These are phyloP conservation scores for Boletus tylopilopsis DNA, from an alignment of 768 basidiomycete species.

Conservation along the genomic window DNA sequence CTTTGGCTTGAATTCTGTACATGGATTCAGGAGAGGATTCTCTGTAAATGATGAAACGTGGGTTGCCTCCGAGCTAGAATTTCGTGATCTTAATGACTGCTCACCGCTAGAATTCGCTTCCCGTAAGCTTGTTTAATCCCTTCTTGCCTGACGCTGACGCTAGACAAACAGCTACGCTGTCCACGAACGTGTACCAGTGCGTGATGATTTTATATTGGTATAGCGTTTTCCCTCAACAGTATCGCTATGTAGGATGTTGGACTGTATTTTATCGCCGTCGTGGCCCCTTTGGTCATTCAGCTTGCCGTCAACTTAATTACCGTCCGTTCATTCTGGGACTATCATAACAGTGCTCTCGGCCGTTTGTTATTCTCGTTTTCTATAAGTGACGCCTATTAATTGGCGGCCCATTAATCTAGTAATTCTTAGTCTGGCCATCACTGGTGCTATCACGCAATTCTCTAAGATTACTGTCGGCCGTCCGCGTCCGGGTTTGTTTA, in stretches of 20 bases:
- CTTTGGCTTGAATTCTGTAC: slow-evolving; percentile 58
- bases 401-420: slow-evolving; percentile 37
- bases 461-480: slow-evolving; percentile 86
- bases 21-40: slow-evolving; percentile 75
- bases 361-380: slow-evolving; percentile 32
- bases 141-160: slow-evolving; percentile 4
- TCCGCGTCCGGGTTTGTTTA: slow-evolving; percentile 69
- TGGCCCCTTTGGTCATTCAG: slow-evolving; percentile 69
- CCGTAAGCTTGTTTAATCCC: slow-evolving; percentile 15
- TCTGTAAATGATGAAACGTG: slow-evolving; percentile 77
- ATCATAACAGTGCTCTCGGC: slow-evolving; percentile 62
- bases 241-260: slow-evolving; percentile 38
- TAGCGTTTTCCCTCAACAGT: not conserved
- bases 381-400: slow-evolving; percentile 20
- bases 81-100: slow-evolving; percentile 16
- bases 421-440: slow-evolving; percentile 67
- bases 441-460: slow-evolving; percentile 81
- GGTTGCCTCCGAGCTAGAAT: not conserved
- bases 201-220: slow-evolving; percentile 18
- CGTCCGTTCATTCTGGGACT: slow-evolving; percentile 84
- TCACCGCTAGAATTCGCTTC: slow-evolving; percentile 17
- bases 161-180: slow-evolving; percentile 50
- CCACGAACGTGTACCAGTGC: slow-evolving; percentile 75
- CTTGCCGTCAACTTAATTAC: slow-evolving; percentile 67
- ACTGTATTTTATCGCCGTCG: slow-evolving; percentile 50